Evolutionary conservation across 1,284 basidiomycete genomes (phyloP).

Genomic region (Meira miltonrushii): DNA sequence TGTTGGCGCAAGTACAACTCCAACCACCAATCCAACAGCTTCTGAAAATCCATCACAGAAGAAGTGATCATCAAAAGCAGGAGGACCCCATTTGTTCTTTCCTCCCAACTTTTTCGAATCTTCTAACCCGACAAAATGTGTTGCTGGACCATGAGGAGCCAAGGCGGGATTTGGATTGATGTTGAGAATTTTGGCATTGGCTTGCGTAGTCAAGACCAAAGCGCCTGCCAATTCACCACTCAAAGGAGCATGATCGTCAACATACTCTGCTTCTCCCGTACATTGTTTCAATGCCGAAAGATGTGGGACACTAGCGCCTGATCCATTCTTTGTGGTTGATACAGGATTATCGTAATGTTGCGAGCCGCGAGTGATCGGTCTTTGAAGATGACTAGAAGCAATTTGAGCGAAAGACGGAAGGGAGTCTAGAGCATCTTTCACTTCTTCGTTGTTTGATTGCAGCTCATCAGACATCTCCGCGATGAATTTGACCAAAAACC

Average conservation of each 20-base stretch:
- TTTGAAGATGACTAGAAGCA: slow-evolving; percentile 22
- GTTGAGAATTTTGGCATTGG: slow-evolving; percentile 49
- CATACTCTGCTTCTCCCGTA: slow-evolving; percentile 52
- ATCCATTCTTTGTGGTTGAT: slow-evolving; percentile 23
- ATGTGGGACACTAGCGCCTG: slow-evolving; percentile 47
- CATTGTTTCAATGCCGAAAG: slow-evolving; percentile 52
- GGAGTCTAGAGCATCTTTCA: neutral
- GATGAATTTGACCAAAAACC: slow-evolving; percentile 53
- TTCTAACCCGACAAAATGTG: neutral
- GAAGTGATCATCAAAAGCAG: slow-evolving; percentile 52
- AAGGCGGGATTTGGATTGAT: slow-evolving; percentile 49
- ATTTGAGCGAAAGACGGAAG: slow-evolving; percentile 30
- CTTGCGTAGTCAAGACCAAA: slow-evolving; percentile 48
- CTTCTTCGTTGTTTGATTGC: slow-evolving; percentile 11
- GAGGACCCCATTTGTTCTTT: slow-evolving; percentile 51
- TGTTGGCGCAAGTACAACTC: slow-evolving; percentile 48
- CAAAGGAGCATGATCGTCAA: slow-evolving; percentile 51
- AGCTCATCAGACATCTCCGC: slow-evolving; percentile 31
- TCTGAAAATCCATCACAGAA: slow-evolving; percentile 51
- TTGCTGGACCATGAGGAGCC: slow-evolving; percentile 3
- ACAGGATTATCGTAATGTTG: slow-evolving; percentile 39
- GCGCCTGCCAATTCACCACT: slow-evolving; percentile 49
- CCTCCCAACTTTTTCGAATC: slow-evolving; percentile 22
- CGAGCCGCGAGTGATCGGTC: slow-evolving; percentile 25
- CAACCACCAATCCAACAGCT: slow-evolving; percentile 50